Base-by-base conservation (phyloP, 352 stramenopile species). In the Phytophthora litchii region DNA sequence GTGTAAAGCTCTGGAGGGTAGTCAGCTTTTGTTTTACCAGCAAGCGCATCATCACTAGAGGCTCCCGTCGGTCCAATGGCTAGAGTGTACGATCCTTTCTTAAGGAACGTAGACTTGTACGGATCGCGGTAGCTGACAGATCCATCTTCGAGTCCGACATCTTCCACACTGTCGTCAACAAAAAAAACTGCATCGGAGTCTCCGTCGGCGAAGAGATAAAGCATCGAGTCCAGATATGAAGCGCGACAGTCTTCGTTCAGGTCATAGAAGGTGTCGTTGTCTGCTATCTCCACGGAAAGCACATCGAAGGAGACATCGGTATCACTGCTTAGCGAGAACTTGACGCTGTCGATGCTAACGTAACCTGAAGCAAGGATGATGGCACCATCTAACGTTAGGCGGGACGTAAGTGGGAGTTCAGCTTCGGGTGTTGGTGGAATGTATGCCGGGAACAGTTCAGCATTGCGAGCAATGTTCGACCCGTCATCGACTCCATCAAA, bases 221-320 rank as follows among this genome's bases (percentile, higher is more conserved):
- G 54, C 29, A 85, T 70, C 0, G 80, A 52, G 54, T 92, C 80
- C 13, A 89, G 46, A 60, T 90, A 92, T 6, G 59, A 65, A 16
- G 72, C 72, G 12, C 57, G 59, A 52, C 82, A 92, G 59, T 90
- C 82, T n/a, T 57, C 40, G 54, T 92, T 92, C 14, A 92, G 38
- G 46, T 92, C 82, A 3, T 60, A 49, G 48, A 70, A 92, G 14
- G 62, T 70, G 49, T 81, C 69, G 38, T 67, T 67, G 47, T 90
- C 76, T 14, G 76, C 76, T 20, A 89, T 67, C 51, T 92, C 82
- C 29, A 74, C 70, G 5, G 80, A 88, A 10, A 88, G 47, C 21
- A 92, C 69, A 46, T 89, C 82, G 25, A 88, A 68, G 7, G 66
- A 60, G 19, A 90, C 55, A n/a, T 83, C 61, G 3, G 64, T 67